Percentiles rank a stretch among this genome's conserved stretches.
Evolutionary conservation across 1,284 basidiomycete genomes (phyloP).

Genomic region (Ceratobasidium sp.): DNA sequence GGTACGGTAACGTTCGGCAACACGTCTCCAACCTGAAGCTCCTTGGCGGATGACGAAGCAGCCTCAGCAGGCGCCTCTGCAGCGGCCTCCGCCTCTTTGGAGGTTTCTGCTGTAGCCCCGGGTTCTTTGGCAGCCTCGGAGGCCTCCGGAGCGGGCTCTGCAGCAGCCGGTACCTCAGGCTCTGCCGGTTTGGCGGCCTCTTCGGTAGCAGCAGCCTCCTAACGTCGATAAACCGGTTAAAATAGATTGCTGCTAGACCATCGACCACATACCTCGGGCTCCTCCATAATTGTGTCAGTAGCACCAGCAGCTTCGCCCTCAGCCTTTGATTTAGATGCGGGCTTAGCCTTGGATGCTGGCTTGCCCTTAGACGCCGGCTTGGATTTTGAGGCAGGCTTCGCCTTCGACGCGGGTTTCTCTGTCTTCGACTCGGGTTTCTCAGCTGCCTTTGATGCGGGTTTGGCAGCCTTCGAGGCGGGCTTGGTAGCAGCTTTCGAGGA

Average conservation of each 20-base stretch:
- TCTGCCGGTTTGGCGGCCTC: conserved; percentile 34
- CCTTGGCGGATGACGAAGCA: conserved; percentile 45
- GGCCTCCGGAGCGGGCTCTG: conserved; percentile 39
- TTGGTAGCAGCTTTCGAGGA: conserved; percentile 37
- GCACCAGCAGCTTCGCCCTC: conserved; percentile 39
- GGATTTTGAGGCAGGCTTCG: conserved; percentile 44
- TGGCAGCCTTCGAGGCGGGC: conserved; percentile 44
- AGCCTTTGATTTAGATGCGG: conserved; percentile 42
- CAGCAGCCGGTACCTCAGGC: conserved; percentile 33
- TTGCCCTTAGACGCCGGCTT: conserved; percentile 43
- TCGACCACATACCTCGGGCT: conserved; percentile 28
- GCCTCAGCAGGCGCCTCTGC: conserved; percentile 49
- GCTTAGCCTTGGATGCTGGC: conserved; percentile 44
- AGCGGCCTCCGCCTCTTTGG: conserved; percentile 52
- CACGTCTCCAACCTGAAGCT: conserved; percentile 76
- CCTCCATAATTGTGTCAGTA: conserved; percentile 42
- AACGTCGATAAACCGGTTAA: not conserved
- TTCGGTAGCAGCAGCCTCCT: conserved; percentile 40
- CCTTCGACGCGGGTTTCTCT: conserved; percentile 44
- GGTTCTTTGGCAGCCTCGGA: conserved; percentile 11
- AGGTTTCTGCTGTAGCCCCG: conserved; percentile 32
- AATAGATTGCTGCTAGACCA: not conserved
- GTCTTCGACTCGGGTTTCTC: conserved; percentile 45
- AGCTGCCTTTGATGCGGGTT: conserved; percentile 48
- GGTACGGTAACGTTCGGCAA: conserved; percentile 80